These are phyloP conservation scores for Penicillium sp. DNA, from an alignment of 2,329 filamentous ascomycete species.

Conservation along the genomic window DNA sequence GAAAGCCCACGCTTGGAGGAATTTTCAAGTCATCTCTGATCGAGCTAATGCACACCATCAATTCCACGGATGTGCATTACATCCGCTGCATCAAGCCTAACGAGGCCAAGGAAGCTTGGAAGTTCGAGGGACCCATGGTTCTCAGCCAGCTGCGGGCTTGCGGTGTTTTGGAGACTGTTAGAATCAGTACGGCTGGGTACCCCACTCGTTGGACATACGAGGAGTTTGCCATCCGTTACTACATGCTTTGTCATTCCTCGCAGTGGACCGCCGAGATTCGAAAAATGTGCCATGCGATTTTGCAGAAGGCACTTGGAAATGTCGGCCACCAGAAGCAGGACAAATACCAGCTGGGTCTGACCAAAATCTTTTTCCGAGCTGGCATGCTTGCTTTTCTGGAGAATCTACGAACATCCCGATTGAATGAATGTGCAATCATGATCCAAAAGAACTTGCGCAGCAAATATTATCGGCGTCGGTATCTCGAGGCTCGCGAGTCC, in stretches of 20 bases:
- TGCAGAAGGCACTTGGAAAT: constrained; percentile 79
- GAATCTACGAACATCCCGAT: constrained; percentile 79
- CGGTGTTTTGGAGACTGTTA: constrained; percentile 96
- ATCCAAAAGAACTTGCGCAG: constrained; percentile 97
- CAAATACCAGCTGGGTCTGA: constrained; percentile 95
- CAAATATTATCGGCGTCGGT: constrained; percentile 90
- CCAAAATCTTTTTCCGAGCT: constrained; percentile 98
- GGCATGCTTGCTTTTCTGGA: constrained; percentile 98
- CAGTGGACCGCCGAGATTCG: constrained; percentile 92
- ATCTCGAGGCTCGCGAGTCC: constrained; percentile 76
- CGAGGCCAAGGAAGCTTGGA: constrained; percentile 93
- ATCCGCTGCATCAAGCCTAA: constrained; percentile 99
- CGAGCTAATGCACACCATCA: constrained; percentile 96
- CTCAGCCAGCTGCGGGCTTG: constrained; percentile 94
- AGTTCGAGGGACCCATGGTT: constrained; percentile 98
- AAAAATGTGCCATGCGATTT: constrained; percentile 86
- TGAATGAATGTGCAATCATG: constrained; percentile 92
- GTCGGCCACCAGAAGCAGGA: constrained; percentile 68
- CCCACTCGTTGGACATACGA: constrained; percentile 98
- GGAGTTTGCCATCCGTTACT: constrained; percentile 94
- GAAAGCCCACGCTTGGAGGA: constrained; percentile 93
- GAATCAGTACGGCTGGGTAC: constrained; percentile 95
- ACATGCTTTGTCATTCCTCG: constrained; percentile 87
- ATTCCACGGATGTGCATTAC: constrained; percentile 96
- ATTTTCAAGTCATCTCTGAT: constrained; percentile 99